phyloP scores from a whole-genome alignment of 345 rosid genomes.

The Aurinia saxatilis region DNA sequence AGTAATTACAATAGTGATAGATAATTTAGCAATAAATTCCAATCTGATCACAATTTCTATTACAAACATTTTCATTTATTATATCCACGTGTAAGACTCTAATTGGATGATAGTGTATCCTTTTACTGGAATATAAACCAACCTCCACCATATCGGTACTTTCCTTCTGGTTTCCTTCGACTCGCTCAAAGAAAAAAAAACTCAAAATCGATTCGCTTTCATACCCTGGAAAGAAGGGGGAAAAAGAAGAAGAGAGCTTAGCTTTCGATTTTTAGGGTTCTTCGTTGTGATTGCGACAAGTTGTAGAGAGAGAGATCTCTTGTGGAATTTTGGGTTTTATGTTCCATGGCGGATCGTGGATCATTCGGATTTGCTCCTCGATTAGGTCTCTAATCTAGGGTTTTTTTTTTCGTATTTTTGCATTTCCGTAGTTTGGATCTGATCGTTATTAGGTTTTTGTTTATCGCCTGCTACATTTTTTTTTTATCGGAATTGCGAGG shows the following conservation, averaged over 20 bases:
- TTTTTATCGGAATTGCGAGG: background rate
- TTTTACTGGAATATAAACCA: background rate
- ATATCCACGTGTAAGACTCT: background rate
- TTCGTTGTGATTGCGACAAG: conserved; percentile 20
- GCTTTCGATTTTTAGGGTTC: conserved; percentile 23
- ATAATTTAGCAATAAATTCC: too few species aligned
- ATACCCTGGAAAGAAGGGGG: conserved; percentile 20
- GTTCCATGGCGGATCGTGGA: conserved; percentile 46
- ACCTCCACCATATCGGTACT: conserved; percentile 17
- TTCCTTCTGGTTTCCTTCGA: conserved; percentile 23
- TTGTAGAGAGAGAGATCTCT: conserved; percentile 19
- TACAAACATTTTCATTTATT: background rate
- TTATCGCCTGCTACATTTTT: background rate
- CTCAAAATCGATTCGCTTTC: conserved; percentile 10
- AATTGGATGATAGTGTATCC: background rate
- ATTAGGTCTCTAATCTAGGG: conserved; percentile 31
- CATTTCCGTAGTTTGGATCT: conserved; percentile 9
- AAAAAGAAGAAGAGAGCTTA: background rate
- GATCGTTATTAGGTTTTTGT: background rate
- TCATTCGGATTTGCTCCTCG: conserved; percentile 40
- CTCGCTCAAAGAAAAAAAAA: background rate
- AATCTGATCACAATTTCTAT: background rate
- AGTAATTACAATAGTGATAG: too few species aligned
- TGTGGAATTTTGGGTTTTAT: conserved; percentile 7
- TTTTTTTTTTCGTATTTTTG: background rate